These are phyloP conservation scores for Evernia prunastri DNA, from an alignment of 495 filamentous ascomycete genomes.

Conservation along the genomic window DNA sequence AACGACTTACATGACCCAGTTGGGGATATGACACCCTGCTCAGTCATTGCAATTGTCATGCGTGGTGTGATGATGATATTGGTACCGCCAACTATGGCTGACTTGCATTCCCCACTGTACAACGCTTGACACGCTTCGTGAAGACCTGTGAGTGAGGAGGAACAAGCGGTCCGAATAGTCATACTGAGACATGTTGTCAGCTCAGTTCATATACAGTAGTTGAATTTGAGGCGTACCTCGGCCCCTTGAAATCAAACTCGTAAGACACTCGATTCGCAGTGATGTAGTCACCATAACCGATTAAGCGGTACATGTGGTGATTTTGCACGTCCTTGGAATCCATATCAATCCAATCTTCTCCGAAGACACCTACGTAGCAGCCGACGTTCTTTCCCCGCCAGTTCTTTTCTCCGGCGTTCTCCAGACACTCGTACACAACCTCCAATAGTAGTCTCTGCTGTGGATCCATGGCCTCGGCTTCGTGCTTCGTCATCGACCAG, in stretches of 20 bases:
- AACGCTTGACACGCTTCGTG: slow-evolving; percentile 36
- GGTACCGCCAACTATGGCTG: slow-evolving; percentile 39
- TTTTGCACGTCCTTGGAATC: slow-evolving; percentile 25
- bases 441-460: slow-evolving; percentile 53
- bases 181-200: slow-evolving; percentile 23
- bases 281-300: slow-evolving; percentile 21
- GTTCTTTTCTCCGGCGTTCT: slow-evolving; percentile 24
- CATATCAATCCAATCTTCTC: slow-evolving; percentile 32
- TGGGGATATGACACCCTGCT: slow-evolving; percentile 30
- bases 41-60: slow-evolving; percentile 29
- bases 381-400: slow-evolving; percentile 36
- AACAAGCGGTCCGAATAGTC: slow-evolving; percentile 36
- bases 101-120: slow-evolving; percentile 32
- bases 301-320: slow-evolving; percentile 17
- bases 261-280: slow-evolving; percentile 34
- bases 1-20: slow-evolving; percentile 49
- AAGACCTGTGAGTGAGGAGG: slow-evolving; percentile 31
- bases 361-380: slow-evolving; percentile 32
- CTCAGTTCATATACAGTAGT: background rate
- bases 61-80: slow-evolving; percentile 39
- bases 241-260: slow-evolving; percentile 30
- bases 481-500: slow-evolving; percentile 37
- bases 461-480: slow-evolving; percentile 50
- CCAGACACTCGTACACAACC: slow-evolving; percentile 36
- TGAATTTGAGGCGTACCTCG: slow-evolving; percentile 9